A percentile compares a stretch with the other conserved stretches of the same genome.
phyloP scores from a whole-genome alignment of 169 alveolate species.

The Toxoplasma gondii region DNA sequence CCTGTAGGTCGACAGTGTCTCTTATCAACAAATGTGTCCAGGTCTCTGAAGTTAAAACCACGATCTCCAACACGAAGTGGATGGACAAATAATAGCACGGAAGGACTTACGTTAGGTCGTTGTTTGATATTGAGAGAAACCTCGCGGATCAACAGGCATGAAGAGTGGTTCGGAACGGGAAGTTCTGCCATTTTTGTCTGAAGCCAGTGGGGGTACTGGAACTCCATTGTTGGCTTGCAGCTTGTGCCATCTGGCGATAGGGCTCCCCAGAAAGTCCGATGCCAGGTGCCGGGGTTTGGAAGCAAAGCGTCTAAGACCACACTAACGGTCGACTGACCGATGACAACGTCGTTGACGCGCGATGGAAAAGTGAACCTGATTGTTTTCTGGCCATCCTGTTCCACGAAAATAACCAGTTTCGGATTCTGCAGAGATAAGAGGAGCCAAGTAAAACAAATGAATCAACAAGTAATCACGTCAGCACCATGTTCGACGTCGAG shows the following conservation, averaged over 20 bases:
- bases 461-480: no score
- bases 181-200: neutral
- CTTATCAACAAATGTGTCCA: no score
- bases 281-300: neutral
- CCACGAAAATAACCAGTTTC: neutral
- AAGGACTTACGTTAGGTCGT: no score
- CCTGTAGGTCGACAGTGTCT: no score
- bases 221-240: neutral
- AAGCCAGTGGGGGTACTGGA: slow-evolving; percentile 5
- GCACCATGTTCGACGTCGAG: no score
- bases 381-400: neutral
- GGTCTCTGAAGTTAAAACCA: no score
- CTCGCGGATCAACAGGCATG: neutral
- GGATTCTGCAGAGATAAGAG: neutral
- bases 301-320: neutral
- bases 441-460: no score
- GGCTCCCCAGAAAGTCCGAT: slow-evolving; percentile 22
- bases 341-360: neutral
- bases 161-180: neutral
- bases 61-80: no score
- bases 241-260: neutral
- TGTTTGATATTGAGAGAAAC: neutral
- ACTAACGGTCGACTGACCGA: neutral
- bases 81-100: no score
- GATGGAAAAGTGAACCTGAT: neutral